Base-by-base conservation (phyloP, 768 basidiomycete genomes). In the Tylopilus vinaceipallidus region DNA sequence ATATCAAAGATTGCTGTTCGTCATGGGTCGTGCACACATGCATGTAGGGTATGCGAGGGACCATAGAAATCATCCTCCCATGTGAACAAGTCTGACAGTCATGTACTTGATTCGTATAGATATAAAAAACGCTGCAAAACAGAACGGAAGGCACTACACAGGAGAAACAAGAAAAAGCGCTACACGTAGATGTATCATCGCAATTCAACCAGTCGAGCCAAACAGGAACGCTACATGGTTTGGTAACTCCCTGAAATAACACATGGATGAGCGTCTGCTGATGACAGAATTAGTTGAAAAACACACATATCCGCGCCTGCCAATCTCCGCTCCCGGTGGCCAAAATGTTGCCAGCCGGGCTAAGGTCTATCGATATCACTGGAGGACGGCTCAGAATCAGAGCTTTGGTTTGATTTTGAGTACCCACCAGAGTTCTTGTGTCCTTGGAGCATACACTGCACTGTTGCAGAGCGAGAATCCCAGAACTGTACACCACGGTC, bases 401-500 rank as follows among this genome's bases (percentile, higher is more conserved):
- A 45, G 22, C 30, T 24, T 39, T 24, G n/a, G n/a, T n/a, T 17
- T 12, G 24, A 19, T 33, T 19, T 32, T 32, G n/a, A 55, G 20
- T 29, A 67, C 80, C 29, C 56, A 82, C 82, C 82, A 39, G 82
- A 82, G 62, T 87, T 86, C 70, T 86, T 79, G 61, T 75, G 77
- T 12, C 67, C 84, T 66, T 98, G 95, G 27, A 99, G 75, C 88
- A 95, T 92, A 61, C 91, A 87, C 67, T 98, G 95, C 60, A 93
- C 86, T 35, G 83, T 79, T 34, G 82, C 85, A 12, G 78, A 78
- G 55, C 80, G 76, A 45, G 90, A 82, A 64, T 95, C 91, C 86
- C 90, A 92, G 65, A 95, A 93, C 67, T 95, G 91, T 47, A 99
- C 94, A 1, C 92, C 88, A 12, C 97, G 88, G 66, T 99, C 97